Base-by-base conservation (phyloP, 2,329 filamentous ascomycete genomes). In the Cercospora zeae-maydis region DNA sequence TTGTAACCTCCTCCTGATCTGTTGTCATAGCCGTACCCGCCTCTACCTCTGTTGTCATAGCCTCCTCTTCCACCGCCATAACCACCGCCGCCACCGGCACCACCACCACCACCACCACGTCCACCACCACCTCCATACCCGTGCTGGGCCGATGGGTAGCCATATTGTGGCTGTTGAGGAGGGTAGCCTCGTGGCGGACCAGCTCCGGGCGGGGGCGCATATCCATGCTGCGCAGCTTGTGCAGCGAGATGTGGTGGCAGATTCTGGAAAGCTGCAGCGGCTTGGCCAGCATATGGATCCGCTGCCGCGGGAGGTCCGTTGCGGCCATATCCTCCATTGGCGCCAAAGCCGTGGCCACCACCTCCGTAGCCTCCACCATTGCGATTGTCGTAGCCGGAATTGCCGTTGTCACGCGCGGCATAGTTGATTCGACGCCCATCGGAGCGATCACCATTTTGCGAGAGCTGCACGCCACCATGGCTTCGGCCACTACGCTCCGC, bases 401-500 rank as follows among this genome's bases (percentile, higher is more conserved):
- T 66, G 51, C 64, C 67, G 33, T 67, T 64, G 42, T 71, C 68
- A n/a, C 70, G 63, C 4, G 67, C 68, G 3, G 78, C 78, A 72
- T 86, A 87, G 66, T 84, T 86, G 72, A 86, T 83, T 16, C 79
- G 80, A 54, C 78, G 77, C 36, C 79, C 77, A 63, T 81, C 78
- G 8, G 69, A 71, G 62, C 82, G 76, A 27, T 80, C 78, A 10
- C 77, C 76, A 59, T 79, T 76, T 13, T 77, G 75, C 64, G 78
- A 79, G 63, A 90, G 79, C 16, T 87, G 87, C 4, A 82, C 88
- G 36, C 90, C 90, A 11, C 90, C 89, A 70, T 86, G 86, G 53
- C 83, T 85, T 58, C 91, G 84, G n/a, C 91, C 88, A 21, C 83
- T 82, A 64, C 85, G 83, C 59, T 84, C 80, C 34, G 88, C 81